Percentiles rank a stretch among this genome's conserved stretches.
These are phyloP conservation scores for Claviceps sp. DNA, from an alignment of 2,329 filamentous ascomycete species.

Conservation along the genomic window DNA sequence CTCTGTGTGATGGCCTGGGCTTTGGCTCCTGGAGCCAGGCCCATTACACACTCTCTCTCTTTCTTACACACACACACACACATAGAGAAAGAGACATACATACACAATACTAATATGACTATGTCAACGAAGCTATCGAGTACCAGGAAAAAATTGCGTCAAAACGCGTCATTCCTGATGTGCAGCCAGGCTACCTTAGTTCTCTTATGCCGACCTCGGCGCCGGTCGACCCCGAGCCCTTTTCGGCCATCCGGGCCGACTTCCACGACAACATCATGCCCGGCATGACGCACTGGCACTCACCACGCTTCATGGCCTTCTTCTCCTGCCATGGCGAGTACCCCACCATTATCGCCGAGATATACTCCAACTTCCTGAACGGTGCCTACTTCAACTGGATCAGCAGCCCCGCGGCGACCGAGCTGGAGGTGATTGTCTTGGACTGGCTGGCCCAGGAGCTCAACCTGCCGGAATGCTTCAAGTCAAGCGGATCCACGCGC, in stretches of 20 bases:
- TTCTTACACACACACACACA: not conserved
- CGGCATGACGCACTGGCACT: slow-evolving; percentile 89
- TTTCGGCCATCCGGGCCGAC: slow-evolving; percentile 69
- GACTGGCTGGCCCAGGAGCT: slow-evolving; percentile 77
- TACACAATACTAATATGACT: no score
- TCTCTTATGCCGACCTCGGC: slow-evolving; percentile 58
- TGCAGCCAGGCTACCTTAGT: slow-evolving; percentile 75
- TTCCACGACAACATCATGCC: slow-evolving; percentile 79
- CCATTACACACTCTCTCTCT: not conserved
- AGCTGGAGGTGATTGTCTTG: slow-evolving; percentile 83
- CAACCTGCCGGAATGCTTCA: slow-evolving; percentile 18
- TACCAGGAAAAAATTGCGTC: slow-evolving; percentile 68
- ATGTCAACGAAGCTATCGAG: slow-evolving; percentile 46
- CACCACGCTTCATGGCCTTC: slow-evolving; percentile 91
- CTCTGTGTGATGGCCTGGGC: no score
- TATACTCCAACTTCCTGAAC: slow-evolving; percentile 81
- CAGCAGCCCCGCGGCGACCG: slow-evolving; percentile 81
- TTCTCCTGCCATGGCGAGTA: slow-evolving; percentile 75
- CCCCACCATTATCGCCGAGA: slow-evolving; percentile 77
- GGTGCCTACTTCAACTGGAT: slow-evolving; percentile 96
- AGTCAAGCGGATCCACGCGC: slow-evolving; percentile 35
- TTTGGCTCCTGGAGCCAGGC: no score
- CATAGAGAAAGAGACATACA: no score
- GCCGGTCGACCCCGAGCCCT: slow-evolving; percentile 56
- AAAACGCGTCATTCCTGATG: slow-evolving; percentile 59